These are phyloP conservation scores for Neurospora sp. DNA, from an alignment of 495 filamentous ascomycete species.

Conservation along the genomic window DNA sequence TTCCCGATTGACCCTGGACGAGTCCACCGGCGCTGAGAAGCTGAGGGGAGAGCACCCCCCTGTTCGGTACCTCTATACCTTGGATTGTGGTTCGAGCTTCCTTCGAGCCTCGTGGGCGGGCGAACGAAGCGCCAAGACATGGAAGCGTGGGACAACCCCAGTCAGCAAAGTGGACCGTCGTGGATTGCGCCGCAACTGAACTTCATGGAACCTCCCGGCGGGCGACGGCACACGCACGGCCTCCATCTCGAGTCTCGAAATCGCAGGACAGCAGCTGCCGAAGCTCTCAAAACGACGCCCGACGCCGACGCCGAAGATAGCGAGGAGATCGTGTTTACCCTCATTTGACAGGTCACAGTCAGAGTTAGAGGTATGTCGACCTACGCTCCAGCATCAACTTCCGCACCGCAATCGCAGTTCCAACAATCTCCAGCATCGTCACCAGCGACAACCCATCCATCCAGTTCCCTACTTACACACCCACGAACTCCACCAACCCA, in stretches of 20 bases:
- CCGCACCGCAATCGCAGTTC: background rate
- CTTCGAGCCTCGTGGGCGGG: background rate
- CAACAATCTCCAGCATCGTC: background rate
- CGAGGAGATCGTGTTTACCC: background rate
- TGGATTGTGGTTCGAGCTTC: background rate
- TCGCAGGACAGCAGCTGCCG: background rate
- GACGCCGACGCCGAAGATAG: background rate
- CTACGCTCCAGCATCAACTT: background rate
- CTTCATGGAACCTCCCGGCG: background rate
- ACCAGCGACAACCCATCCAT: no score
- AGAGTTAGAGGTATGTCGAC: background rate
- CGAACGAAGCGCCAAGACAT: background rate
- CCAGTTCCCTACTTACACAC: no score
- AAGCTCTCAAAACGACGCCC: conserved; percentile 1
- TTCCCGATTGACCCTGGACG: background rate
- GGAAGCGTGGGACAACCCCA: background rate
- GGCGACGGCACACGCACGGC: background rate
- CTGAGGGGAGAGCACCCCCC: background rate
- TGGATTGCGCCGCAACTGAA: conserved; percentile 9
- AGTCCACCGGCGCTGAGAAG: conserved; percentile 3
- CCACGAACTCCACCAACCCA: background rate
- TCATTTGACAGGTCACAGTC: background rate
- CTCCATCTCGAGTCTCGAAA: conserved; percentile 2
- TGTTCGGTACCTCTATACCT: background rate
- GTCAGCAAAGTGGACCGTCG: conserved; percentile 8